Conservation (phyloP, 1,139 yeast genomes). For the Hansenula lynferdii region DNA sequence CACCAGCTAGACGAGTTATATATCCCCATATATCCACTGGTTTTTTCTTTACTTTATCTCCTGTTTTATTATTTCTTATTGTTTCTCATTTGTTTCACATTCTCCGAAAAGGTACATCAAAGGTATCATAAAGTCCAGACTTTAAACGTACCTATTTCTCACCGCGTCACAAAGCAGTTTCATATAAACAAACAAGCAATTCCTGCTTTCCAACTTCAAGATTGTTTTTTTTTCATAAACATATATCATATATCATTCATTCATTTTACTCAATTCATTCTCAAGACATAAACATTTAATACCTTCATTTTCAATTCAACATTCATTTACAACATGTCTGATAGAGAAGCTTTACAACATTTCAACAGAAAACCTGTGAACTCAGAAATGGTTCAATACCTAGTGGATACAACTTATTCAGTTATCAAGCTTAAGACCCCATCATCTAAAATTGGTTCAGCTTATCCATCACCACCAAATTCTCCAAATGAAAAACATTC, state of each 20-base stretch:
- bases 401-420: slow-evolving; percentile 76
- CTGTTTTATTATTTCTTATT: too few species aligned
- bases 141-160: too few species aligned
- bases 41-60: too few species aligned
- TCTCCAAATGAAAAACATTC: slow-evolving; percentile 28
- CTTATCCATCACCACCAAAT: slow-evolving; percentile 41
- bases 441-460: slow-evolving; percentile 19
- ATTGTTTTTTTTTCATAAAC: background rate
- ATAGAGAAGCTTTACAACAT: slow-evolving; percentile 59
- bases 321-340: slow-evolving; percentile 34
- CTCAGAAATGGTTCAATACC: slow-evolving; percentile 72
- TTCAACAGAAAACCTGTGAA: slow-evolving; percentile 77
- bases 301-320: background rate
- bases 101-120: background rate
- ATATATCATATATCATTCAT: background rate
- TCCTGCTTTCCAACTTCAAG: too few species aligned
- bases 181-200: slow-evolving; percentile 1
- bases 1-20: too few species aligned
- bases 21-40: too few species aligned
- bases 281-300: background rate
- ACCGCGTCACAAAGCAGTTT: background rate
- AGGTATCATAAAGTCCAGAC: background rate
- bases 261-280: background rate
- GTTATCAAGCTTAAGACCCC: slow-evolving; percentile 55
- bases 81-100: slow-evolving; percentile 1